phyloP scores from a whole-genome alignment of 371 early-diverging fungal genomes.

The Nosema muscidifuracis region DNA sequence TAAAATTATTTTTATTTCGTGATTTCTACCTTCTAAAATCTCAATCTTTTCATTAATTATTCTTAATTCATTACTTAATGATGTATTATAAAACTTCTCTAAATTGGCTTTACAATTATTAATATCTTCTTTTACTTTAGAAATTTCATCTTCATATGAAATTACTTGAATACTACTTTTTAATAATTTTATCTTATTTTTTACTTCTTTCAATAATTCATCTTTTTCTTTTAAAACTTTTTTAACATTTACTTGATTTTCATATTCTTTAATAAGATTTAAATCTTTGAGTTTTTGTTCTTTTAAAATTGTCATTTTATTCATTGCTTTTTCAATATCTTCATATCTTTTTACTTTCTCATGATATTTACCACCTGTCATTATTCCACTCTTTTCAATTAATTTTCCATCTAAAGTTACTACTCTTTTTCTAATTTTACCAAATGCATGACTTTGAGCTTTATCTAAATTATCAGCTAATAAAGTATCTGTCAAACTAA shows the following conservation, averaged over 20 bases:
- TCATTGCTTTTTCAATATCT: constrained; percentile 31
- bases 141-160: not conserved
- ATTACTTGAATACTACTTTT: not conserved
- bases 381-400: constrained; percentile 50
- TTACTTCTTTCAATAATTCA: constrained; percentile 8
- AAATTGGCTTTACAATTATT: not conserved
- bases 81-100: not conserved
- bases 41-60: constrained; percentile 45
- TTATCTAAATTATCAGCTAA: constrained; percentile 50
- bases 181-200: not conserved
- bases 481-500: constrained; percentile 47
- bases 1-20: constrained; percentile 43
- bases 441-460: constrained; percentile 35
- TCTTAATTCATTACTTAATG: constrained; percentile 9
- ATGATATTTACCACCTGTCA: constrained; percentile 67
- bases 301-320: constrained; percentile 24
- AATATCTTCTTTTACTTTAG: not conserved
- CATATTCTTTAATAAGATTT: constrained; percentile 4
- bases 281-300: constrained; percentile 15
- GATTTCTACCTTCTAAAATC: constrained; percentile 46
- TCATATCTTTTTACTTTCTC: constrained; percentile 29
- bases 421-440: constrained; percentile 49
- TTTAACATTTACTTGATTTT: constrained; percentile 1
- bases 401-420: constrained; percentile 60
- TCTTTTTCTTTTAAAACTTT: not conserved